Evolutionary conservation across 495 filamentous ascomycete species (phyloP), one percentile per base, ranked within the genome.

Genomic region (Bacidia gigantensis): DNA sequence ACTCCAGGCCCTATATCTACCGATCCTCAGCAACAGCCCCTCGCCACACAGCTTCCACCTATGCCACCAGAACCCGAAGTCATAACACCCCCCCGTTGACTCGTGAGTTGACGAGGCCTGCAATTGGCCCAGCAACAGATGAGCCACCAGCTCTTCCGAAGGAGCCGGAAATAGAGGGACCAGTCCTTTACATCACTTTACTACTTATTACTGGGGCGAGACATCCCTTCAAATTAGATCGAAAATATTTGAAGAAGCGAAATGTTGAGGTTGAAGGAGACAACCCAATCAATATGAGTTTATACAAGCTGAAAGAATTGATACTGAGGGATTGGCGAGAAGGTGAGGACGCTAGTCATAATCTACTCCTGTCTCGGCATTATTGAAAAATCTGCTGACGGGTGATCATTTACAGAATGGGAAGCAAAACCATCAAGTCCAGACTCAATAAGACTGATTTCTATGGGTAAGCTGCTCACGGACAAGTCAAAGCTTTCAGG

Each of bases 241-340:
- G 83, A 51, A 87, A 82, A 55, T 95, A 95, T 58, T 68, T 95
- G 47, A 69, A 75, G 43, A 89, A 87, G 65, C 78, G 84, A 20
- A 83, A 82, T 49, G 81, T 93, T 14, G 77, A 72, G 26, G 78
- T 89, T 0, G 82, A 86, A 35, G 83, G 79, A 23, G 72, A 82
- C 60, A 87, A 95, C 62, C 89, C 89, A 1, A 86, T 86, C 60
- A 81, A 81, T 60, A 87, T 95, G 67, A 92, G 83, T 59, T 80
- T 93, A 12, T 95, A 95, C 61, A 90, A 84, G 7, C 63, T 95
- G 49, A 95, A 95, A 66, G 88, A 95, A 62, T 67, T 95, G 65
- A 93, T 95, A 55, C 77, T 88, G 73, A 70, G 86, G 59, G 89
- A 93, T 59, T 95, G 89, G 89, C 74, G 86, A 58, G 79, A 81